These are phyloP conservation scores for Chrysosphaeria jannelii DNA, from an alignment of 2,329 filamentous ascomycete genomes.

Conservation along the genomic window DNA sequence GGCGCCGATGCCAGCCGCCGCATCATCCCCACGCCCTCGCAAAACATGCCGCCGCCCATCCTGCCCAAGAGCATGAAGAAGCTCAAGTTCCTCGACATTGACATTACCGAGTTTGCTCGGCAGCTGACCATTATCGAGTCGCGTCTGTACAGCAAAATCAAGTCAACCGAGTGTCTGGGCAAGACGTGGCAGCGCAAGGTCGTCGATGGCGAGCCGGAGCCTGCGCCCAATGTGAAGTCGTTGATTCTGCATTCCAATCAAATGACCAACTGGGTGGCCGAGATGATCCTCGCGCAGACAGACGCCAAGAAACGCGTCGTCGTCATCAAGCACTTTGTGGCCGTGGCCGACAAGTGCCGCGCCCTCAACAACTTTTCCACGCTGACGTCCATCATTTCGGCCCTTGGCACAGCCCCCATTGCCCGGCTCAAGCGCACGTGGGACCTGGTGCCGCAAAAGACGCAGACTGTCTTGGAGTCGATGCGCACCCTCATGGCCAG, in stretches of 20 bases:
- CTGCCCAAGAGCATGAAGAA: conserved; percentile 99
- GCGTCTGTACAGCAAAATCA: conserved; percentile 79
- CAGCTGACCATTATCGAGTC: conserved; percentile 95
- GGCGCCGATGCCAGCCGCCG: conserved; percentile 73
- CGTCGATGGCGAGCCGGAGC: conserved; percentile 48
- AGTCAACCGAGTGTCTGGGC: conserved; percentile 82
- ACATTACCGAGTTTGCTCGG: conserved; percentile 83
- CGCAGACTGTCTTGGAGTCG: conserved; percentile 48
- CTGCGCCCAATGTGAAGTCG: conserved; percentile 80
- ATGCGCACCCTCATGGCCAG: conserved; percentile 92
- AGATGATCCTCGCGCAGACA: conserved; percentile 88
- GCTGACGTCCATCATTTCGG: conserved; percentile 89
- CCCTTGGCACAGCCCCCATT: conserved; percentile 78
- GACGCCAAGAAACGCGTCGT: conserved; percentile 91
- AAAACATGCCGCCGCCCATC: conserved; percentile 60
- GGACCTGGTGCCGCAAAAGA: conserved; percentile 72
- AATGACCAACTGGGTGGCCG: conserved; percentile 96
- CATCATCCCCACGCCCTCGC: conserved; percentile 61
- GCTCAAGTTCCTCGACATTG: conserved; percentile 91
- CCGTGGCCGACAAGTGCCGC: conserved; percentile 95
- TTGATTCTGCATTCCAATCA: conserved; percentile 95
- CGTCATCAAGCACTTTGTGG: conserved; percentile 94
- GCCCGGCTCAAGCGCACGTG: conserved; percentile 81
- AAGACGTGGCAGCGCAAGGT: conserved; percentile 99
- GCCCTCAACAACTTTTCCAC: conserved; percentile 88